Evolutionary conservation across 371 early-diverging fungal species (phyloP), one percentile per base, ranked within the genome.

Genomic region (Massospora cicadina): DNA sequence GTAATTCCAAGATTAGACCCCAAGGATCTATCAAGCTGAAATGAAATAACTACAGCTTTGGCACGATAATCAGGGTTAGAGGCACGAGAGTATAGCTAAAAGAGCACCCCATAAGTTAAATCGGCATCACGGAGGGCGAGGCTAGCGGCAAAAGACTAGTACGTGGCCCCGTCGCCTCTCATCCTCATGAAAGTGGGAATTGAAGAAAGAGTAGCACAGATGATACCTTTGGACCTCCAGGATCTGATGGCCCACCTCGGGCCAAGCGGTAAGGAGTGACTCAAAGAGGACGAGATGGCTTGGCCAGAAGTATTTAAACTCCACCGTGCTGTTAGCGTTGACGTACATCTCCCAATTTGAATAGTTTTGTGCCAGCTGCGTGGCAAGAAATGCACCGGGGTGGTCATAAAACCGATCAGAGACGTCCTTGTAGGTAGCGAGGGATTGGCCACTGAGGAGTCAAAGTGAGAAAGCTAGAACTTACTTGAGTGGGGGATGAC

Each of bases 101-200:
- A n/a, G n/a, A n/a, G n/a, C n/a, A n/a, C n/a, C n/a, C n/a, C n/a
- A n/a, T n/a, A n/a, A n/a, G n/a, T n/a, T n/a, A n/a, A n/a, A n/a
- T n/a, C n/a, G n/a, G n/a, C n/a, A n/a, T n/a, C n/a, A n/a, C n/a
- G n/a, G n/a, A n/a, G n/a, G n/a, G n/a, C n/a, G n/a, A 43, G 43
- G 17, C 43, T 43, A 43, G 43, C 25, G 67, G 66, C 81, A 80
- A 33, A 77, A 78, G 0, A 91, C 85, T 17, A 94, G 67, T 5
- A 94, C 88, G 70, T 91, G 88, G 55, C 93, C 94, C 57, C 69
- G 70, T 63, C 91, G 79, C 62, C 90, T 73, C 0, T 72, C 65
- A 69, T 95, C 96, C 61, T 87, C 88, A 67, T 83, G 84, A 61
- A 87, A 89, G 66, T 92, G 88, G 17, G 86, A 82, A 70, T 95